Evolutionary conservation across 1,284 basidiomycete species (phyloP).

Genomic region (Cryptococcus wingfieldii): DNA sequence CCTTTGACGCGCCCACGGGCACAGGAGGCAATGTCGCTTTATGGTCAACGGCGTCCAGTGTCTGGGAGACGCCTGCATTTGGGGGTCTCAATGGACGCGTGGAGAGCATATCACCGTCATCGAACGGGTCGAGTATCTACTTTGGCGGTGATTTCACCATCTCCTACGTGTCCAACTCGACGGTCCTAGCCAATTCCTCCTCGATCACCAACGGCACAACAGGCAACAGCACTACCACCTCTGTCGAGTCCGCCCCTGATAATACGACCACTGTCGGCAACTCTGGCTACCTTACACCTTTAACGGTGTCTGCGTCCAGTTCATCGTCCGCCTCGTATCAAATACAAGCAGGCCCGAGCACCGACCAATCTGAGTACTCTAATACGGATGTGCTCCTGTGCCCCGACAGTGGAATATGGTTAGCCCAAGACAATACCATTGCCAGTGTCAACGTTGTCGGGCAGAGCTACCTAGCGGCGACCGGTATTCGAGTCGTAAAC

Average conservation of each 20-base stretch:
- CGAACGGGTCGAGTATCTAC: slow-evolving; percentile 68
- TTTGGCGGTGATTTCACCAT: slow-evolving; percentile 85
- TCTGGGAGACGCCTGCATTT: slow-evolving; percentile 63
- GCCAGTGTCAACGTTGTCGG: slow-evolving; percentile 71
- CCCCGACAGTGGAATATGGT: slow-evolving; percentile 71
- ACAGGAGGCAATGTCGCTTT: slow-evolving; percentile 65
- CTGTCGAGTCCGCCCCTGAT: slow-evolving; percentile 36
- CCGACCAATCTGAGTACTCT: slow-evolving; percentile 60
- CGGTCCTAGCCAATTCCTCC: slow-evolving; percentile 53
- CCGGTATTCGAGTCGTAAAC: slow-evolving; percentile 83
- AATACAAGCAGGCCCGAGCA: slow-evolving; percentile 67
- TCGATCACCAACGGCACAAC: slow-evolving; percentile 61
- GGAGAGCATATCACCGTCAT: slow-evolving; percentile 68
- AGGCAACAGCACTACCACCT: slow-evolving; percentile 60
- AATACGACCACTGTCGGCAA: slow-evolving; percentile 70
- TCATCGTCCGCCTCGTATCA: slow-evolving; percentile 51
- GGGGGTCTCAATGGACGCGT: slow-evolving; percentile 77
- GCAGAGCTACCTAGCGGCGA: slow-evolving; percentile 58
- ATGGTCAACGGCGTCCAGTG: slow-evolving; percentile 68
- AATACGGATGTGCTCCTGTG: slow-evolving; percentile 76
- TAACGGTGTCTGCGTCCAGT: slow-evolving; percentile 59
- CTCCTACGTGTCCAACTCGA: slow-evolving; percentile 60
- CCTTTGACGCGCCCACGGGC: slow-evolving; percentile 55
- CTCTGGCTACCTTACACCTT: slow-evolving; percentile 83
- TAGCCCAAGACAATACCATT: slow-evolving; percentile 65